phyloP scores from a whole-genome alignment of 108 stramenopile genomes.

The Parietichytrium sp. region DNA sequence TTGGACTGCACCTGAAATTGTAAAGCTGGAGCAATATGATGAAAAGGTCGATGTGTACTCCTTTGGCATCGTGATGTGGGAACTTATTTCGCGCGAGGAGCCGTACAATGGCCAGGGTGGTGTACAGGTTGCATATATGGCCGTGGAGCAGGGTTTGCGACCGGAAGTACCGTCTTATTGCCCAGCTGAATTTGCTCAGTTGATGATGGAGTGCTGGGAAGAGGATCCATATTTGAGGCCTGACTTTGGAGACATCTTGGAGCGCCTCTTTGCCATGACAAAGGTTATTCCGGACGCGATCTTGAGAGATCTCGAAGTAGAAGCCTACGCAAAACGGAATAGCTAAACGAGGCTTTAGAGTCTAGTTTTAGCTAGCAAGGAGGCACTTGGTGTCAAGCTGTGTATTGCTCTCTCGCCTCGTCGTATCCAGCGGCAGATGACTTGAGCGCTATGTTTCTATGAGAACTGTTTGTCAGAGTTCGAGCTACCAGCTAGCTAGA shows the following conservation, averaged over 20 bases:
- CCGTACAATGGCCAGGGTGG: constrained; percentile 33
- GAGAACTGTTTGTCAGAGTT: too few species aligned
- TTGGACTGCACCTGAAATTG: constrained; percentile 51
- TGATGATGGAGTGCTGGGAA: constrained; percentile 36
- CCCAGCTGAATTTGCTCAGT: neutral
- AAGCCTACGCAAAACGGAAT: neutral
- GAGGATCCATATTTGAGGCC: neutral
- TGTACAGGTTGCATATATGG: neutral
- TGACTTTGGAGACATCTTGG: constrained; percentile 25
- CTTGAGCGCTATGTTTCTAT: too few species aligned
- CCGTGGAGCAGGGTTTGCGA: constrained; percentile 23
- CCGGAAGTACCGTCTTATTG: neutral
- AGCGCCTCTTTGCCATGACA: constrained; percentile 15
- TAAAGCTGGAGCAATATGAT: constrained; percentile 39
- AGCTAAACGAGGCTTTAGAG: neutral
- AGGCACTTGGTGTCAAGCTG: too few species aligned
- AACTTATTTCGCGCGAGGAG: constrained; percentile 41
- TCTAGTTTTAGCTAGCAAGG: neutral
- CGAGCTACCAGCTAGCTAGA: too few species aligned
- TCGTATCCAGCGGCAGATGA: too few species aligned
- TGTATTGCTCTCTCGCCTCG: too few species aligned
- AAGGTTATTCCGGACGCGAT: constrained; percentile 1
- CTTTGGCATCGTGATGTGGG: constrained; percentile 54
- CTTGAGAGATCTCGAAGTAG: neutral
- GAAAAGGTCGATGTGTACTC: constrained; percentile 51